Evolutionary conservation across 23 red algal species (phyloP), one percentile per base, ranked within the genome.

Genomic region (Porphyridium purpureum): DNA sequence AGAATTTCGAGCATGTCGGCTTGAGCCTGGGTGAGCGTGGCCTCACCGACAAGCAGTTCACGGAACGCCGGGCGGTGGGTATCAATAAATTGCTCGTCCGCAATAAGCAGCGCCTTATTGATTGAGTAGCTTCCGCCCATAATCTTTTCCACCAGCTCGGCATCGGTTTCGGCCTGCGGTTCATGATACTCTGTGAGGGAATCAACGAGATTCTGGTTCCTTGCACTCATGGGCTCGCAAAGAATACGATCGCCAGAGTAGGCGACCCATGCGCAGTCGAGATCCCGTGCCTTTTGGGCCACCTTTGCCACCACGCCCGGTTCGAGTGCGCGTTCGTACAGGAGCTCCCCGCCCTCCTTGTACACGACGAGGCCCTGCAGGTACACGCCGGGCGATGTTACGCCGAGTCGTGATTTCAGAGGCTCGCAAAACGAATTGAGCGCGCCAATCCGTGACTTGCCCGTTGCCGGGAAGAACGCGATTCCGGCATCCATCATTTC

Each of bases 1-100:
- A 93, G 27, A 7, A 93, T 69, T 41, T 93, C 86, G 5, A 93
- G 72, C 86, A 93, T 93, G 31, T 78, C 79, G 3, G 63, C 47
- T 52, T 64, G 64, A 29, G 86, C 86, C 33, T 93, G 75, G 9
- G 84, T 81, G 47, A 81, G 42, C 17, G 64, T 35, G 11, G 67
- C 64, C 9, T 31, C 7, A 1, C 49, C 34, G 6, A 52, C 70
- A 1, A 93, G 33, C n/a, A 59, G 56, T 36, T 67, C 62, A 5
- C 55, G 69, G 3, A 93, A 59, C 22, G 57, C n/a, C 4, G 86
- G 75, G 6, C 86, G 70, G 5, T 76, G 36, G 28, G 62, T 15
- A 8, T 65, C 67, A 41, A 93, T 76, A 1, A 31, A 5, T 27
- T 55, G 14, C 35, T 41, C 44, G 5, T 58, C 41, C 17, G 57